A percentile compares a stretch with the other conserved stretches of the same genome.
Evolutionary conservation across 2,329 filamentous ascomycete species (phyloP).

Genomic region (Fusarium pseudocircinatum): DNA sequence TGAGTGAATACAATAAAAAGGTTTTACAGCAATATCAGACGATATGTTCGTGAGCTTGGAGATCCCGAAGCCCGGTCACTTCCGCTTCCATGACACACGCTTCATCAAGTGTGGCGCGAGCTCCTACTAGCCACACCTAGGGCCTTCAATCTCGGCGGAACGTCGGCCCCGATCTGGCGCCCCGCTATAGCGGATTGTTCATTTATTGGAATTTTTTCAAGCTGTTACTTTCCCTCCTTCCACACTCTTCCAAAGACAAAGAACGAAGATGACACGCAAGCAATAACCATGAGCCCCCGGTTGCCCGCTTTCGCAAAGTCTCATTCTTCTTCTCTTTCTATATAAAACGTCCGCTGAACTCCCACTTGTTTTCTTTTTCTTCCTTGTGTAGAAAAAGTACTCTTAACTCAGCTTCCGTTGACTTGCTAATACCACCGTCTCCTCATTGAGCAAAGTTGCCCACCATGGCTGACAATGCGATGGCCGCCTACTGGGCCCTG

Average conservation of each 20-base stretch:
- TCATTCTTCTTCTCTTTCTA: conserved; percentile 34
- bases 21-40: conserved; percentile 18
- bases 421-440: conserved; percentile 1
- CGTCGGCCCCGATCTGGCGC: conserved; percentile 22
- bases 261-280: conserved; percentile 49
- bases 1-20: neutral
- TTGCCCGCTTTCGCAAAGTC: conserved; percentile 40
- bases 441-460: conserved; percentile 46
- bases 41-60: conserved; percentile 20
- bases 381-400: neutral
- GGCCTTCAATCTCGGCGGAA: conserved; percentile 15
- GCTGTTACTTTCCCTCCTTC: conserved; percentile 25
- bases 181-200: conserved; percentile 39
- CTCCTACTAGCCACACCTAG: conserved; percentile 13
- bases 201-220: conserved; percentile 40
- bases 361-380: conserved; percentile 9
- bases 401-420: conserved; percentile 29
- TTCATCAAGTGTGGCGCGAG: conserved; percentile 20
- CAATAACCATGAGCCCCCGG: conserved; percentile 47
- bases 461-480: conserved; percentile 46
- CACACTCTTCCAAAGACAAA: conserved; percentile 36
- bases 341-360: conserved; percentile 24
- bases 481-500: conserved; percentile 52
- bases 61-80: conserved; percentile 23
- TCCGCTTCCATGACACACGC: conserved; percentile 35